A percentile compares a stretch with the other conserved stretches of the same genome.
Conservation (phyloP, 2,329 filamentous ascomycete species). For the Fusarium nygamai region DNA sequence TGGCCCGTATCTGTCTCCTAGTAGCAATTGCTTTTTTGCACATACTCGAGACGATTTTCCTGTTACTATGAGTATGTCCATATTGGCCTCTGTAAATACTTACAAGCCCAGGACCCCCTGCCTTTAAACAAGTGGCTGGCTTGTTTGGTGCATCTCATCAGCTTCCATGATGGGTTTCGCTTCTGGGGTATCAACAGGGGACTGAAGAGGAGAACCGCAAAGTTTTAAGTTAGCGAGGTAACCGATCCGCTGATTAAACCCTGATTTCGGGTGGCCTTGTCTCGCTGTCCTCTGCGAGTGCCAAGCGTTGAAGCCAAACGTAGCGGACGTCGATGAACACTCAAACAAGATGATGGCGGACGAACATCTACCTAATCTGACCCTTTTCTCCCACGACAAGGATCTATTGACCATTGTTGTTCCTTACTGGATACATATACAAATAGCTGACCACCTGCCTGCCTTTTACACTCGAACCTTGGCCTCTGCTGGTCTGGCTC, state of each 20-base stretch:
- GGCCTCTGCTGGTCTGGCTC: neutral
- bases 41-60: neutral
- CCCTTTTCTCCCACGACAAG: neutral
- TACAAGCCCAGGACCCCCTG: neutral
- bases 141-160: neutral
- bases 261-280: neutral
- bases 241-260: neutral
- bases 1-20: neutral
- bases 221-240: neutral
- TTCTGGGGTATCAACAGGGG: constrained; percentile 12
- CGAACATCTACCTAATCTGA: neutral
- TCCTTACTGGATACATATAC: neutral
- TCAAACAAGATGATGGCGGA: neutral
- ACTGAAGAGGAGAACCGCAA: neutral
- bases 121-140: neutral
- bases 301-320: neutral
- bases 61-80: neutral
- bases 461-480: neutral
- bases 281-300: neutral
- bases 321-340: neutral
- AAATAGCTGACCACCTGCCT: constrained; percentile 1
- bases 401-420: neutral
- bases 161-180: constrained; percentile 6
- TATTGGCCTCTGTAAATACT: neutral
- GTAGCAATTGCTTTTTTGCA: neutral